Base-by-base conservation (phyloP, 129 eudicot genomes). In the Erigeron canadensis region DNA sequence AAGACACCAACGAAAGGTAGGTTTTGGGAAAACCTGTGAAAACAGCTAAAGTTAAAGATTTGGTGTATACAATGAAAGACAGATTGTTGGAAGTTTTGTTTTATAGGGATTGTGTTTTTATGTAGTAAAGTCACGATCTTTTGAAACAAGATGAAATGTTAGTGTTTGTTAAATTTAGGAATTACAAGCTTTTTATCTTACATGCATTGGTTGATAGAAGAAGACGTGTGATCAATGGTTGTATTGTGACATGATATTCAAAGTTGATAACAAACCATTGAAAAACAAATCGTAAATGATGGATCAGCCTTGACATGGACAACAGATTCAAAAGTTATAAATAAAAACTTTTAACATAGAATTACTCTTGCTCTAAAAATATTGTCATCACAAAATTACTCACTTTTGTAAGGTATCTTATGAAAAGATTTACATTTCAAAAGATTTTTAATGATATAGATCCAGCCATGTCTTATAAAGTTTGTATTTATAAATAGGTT, bases 41-140 rank as follows among this genome's bases (percentile, higher is more conserved):
- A 48, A 77, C 65, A 22, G 76, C 50, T 53, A 63, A 77, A 10
- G 51, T 77, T 62, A 18, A 51, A 40, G 15, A 17, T 51, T 76
- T 64, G 75, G 75, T 68, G 70, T 22, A 69, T 67, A 46, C 28
- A 2, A 68, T 67, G 80, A 28, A 37, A 46, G 62, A 63, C 50
- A 61, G 67, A 73, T 23, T 48, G 34, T 59, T 69, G 71, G 81
- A 63, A 63, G 71, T 71, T 71, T 57, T 71, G 38, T 77, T 63
- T 54, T 13, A 53, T 5, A 7, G 44, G 43, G 57, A 64, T 54
- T 28, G 11, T 78, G 67, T 54, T 43, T 50, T 22, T 71, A 62
- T 70, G 34, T 63, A 45, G 81, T 5, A 61, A 71, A 12, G 58
- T 72, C 54, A 78, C 77, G 40, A 65, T 53, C 39, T n/a, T 41